Base-by-base conservation (phyloP, 2,329 filamentous ascomycete species). In the Aspergillus fumigatiaffinis region DNA sequence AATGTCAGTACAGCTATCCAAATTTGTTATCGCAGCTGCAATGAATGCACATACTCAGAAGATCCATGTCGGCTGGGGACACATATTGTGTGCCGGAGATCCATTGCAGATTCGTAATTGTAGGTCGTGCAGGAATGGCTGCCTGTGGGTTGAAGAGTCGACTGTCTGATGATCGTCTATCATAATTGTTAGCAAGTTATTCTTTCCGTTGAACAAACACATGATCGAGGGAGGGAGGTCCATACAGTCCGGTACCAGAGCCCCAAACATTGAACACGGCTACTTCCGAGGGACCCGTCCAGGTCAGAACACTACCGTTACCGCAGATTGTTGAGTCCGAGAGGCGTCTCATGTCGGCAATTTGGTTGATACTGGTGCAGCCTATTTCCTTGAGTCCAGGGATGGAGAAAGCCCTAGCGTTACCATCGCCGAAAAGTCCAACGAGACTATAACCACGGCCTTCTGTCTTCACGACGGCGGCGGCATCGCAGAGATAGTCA, bases 61-160 rank as follows among this genome's bases (percentile, higher is more conserved):
- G 76, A 68, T 97, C 94, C 68, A 99, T 86, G 67, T 99, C 94
- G 1, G 87, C 82, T 0, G 91, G 88, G 1, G 91, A 91, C 49
- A 99, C 84, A 66, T 95, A 89, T 73, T 97, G 93, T 1, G 93
- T 97, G 3, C 94, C 94, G 0, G 92, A 89, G 53, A 99, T 91
- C 94, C 94, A 99, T 75, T 97, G 92, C 41, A 99, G 76, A 67
- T 95, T 96, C 21, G 90, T 95, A 59, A 99, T 99, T 0, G 92
- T 96, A 1, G 94, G 94, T 2, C 94, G 86, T 12, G 91, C 82
- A 1, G 92, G 93, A 23, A 89, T 82, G 17, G 83, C 70, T 0
- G 90, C 83, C 57, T 89, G 81, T 0, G 90, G 87, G 70, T 97
- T 96, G 73, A 90, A 85, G 3, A 99, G 80, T 7, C 80, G 85